Evolutionary conservation across 2,329 filamentous ascomycete species (phyloP), one percentile per base, ranked within the genome.

Genomic region (Paramyrothecium sp.): DNA sequence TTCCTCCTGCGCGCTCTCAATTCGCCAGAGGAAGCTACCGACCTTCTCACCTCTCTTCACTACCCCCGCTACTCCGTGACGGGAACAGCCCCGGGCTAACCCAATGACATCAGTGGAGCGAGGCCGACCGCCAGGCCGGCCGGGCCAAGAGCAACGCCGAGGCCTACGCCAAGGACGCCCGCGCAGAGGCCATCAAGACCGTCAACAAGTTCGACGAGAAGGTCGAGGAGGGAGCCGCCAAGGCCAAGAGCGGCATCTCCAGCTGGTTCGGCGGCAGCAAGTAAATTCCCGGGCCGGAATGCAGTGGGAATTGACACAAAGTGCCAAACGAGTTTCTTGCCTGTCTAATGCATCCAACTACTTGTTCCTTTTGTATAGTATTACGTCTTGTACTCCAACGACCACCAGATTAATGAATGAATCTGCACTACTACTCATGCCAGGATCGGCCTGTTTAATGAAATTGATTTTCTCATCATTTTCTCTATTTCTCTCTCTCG

Each of bases 201-300:
- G 86, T 95, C 54, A 89, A 97, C 75, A 85, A 89, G 73, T 88
- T 93, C 67, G 93, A 97, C 77, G 85, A 86, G 67, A 92, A 87
- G 63, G 89, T 97, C 54, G 90, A 93, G 79, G 80, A 90, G 63
- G 87, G 87, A 63, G 86, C 92, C 3, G 76, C 87, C 54, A 89
- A 97, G 80, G 90, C 92, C 49, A 97, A 97, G 86, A 85, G 87
- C 67, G 89, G 89, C 62, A 75, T 96, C 67, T 90, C 89, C 47
- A 85, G 89, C 72, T 97, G 92, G 93, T 96, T 97, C 69, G 89
- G 92, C 57, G 83, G 84, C 53, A 67, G 67, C 67, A 75, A 74
- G 62, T 71, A 63, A 65, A 50, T 8, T 23, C 34, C 13, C 8
- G 16, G 33, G 33, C n/a, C n/a, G n/a, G n/a, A n/a, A n/a, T n/a